Evolutionary conservation across 148 eudicot species (phyloP), one percentile per base, ranked within the genome.

Genomic region (Gaultheria prostrata): DNA sequence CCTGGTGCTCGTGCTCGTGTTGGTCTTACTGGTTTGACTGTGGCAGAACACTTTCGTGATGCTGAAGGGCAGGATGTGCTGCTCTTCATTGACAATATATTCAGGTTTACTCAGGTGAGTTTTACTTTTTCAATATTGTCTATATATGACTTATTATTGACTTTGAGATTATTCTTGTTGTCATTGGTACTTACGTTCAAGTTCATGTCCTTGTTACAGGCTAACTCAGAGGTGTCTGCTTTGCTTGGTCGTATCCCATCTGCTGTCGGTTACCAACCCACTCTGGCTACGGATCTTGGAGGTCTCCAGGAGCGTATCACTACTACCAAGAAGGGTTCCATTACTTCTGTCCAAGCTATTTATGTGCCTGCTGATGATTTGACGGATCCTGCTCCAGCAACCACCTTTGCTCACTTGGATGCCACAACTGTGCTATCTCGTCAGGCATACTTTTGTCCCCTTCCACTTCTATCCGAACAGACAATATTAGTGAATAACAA

Each of bases 1-100:
- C 98, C 98, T 75, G 98, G 98, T 93, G 98, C 98, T 45, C 98
- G 98, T 92, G 98, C 98, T 81, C 97, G 97, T 93, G 98, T 94
- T 87, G 98, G 98, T 75, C 97, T 95, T 77, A 95, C 98, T 80
- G 98, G 98, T 78, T 86, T 95, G 91, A 95, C 98, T 84, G 97
- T 94, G 65, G 95, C 95, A 49, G 97, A 94, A 85, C 95, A 94
- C 76, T 94, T 94, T 86, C 89, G 97, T 88, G 98, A 96, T 85
- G 98, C 98, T 83, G 98, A 96, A 83, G 98, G 98, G 54, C 98
- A 96, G 82, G 98, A 96, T 87, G 98, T 94, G 93, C 87, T 96
- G 82, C 98, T 96, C 86, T 96, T 96, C 83, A 94, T 96, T 84
- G 98, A 96, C 88, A 96, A 94, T 91, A 96, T 96, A 89, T 96